phyloP scores from a whole-genome alignment of 352 stramenopile species.

The Phytopythium litorale region DNA sequence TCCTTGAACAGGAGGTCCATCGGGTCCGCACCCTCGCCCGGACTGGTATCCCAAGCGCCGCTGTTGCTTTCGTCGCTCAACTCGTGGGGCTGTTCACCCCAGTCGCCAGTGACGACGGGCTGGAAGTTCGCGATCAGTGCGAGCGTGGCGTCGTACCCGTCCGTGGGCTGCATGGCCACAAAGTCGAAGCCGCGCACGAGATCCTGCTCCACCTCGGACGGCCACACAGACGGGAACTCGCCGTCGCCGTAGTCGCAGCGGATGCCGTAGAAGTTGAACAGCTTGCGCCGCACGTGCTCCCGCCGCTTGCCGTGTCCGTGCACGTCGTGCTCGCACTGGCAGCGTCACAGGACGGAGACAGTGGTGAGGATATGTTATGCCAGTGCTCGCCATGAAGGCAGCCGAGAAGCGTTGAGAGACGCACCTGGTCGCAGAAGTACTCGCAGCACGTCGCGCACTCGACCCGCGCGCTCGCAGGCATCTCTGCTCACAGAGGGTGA shows the following conservation, averaged over 20 bases:
- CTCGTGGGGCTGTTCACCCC: conserved; percentile 11
- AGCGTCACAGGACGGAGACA: background rate
- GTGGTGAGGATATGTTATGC: background rate
- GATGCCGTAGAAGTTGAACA: conserved; percentile 92
- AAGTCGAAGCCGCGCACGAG: conserved; percentile 63
- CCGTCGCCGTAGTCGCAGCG: conserved; percentile 91
- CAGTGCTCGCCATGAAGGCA: background rate
- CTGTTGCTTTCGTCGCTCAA: background rate
- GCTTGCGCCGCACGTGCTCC: conserved; percentile 61
- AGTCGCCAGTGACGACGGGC: conserved; percentile 38
- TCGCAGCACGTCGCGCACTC: conserved; percentile 90
- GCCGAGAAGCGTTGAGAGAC: background rate
- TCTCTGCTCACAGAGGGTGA: conserved; percentile 25
- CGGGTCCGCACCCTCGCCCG: background rate
- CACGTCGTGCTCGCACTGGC: conserved; percentile 77
- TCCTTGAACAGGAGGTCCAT: conserved; percentile 16
- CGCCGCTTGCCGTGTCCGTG: conserved; percentile 78
- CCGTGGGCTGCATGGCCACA: conserved; percentile 36
- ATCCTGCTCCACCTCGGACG: conserved; percentile 85
- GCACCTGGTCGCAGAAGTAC: conserved; percentile 85
- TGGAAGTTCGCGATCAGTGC: conserved; percentile 57
- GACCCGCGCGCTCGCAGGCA: conserved; percentile 40
- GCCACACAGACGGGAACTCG: conserved; percentile 88
- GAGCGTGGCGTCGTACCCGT: conserved; percentile 65
- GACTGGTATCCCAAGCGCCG: background rate